A percentile compares a stretch with the other conserved stretches of the same genome.
phyloP scores from a whole-genome alignment of 371 early-diverging fungal genomes.

The Mortierella sp. region DNA sequence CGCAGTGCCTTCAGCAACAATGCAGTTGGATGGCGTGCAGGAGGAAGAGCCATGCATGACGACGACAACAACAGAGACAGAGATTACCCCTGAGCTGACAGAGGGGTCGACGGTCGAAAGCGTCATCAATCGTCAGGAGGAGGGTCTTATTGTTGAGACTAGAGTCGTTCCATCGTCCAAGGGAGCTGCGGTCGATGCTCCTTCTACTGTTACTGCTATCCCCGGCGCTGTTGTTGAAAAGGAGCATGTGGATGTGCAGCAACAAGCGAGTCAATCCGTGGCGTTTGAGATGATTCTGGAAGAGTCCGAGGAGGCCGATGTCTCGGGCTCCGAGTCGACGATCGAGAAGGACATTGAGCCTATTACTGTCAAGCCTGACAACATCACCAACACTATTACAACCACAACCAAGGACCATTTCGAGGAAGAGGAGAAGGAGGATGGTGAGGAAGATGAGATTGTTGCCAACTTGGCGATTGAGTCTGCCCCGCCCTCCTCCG shows the following conservation, averaged over 20 bases:
- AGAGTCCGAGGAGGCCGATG: slow-evolving; percentile 25
- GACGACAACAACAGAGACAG: not conserved
- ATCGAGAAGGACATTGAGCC: not conserved
- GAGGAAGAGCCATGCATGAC: slow-evolving; percentile 2
- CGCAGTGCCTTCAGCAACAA: not conserved
- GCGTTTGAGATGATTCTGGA: slow-evolving; percentile 38
- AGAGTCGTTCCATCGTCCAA: not conserved
- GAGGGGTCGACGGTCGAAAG: not conserved
- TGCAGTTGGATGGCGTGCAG: not conserved
- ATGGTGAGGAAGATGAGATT: not conserved
- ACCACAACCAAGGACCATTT: not conserved
- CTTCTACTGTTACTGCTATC: not conserved
- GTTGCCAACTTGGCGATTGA: slow-evolving; percentile 11
- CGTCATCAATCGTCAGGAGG: slow-evolving; percentile 5
- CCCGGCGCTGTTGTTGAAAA: not conserved
- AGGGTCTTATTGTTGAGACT: not conserved
- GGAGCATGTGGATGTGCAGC: too few species aligned
- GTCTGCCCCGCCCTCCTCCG: not conserved
- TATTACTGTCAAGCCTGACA: not conserved
- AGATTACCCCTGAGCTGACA: not conserved
- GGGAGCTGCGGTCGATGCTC: not conserved
- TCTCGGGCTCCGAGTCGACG: not conserved
- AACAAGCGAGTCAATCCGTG: not conserved
- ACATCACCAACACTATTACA: not conserved
- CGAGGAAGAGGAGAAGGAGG: not conserved